Evolutionary conservation across 2,329 filamentous ascomycete genomes (phyloP).

Genomic region (Xylaria sp.): DNA sequence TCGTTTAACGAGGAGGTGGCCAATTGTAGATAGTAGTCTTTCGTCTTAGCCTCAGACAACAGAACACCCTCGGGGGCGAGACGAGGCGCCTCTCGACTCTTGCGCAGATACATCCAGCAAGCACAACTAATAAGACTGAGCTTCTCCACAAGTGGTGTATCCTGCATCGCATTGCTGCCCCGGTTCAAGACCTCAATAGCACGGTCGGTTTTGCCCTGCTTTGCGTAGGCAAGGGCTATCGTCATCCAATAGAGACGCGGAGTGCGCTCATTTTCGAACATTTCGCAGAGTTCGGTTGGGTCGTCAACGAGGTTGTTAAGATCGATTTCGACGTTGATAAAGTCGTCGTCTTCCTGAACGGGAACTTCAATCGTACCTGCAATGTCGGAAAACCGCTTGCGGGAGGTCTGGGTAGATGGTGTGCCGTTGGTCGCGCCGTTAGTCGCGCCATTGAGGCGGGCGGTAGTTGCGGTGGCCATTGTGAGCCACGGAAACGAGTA

Average conservation of each 20-base stretch:
- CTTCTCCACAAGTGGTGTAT: conserved; percentile 71
- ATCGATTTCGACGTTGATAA: conserved; percentile 84
- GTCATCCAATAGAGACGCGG: conserved; percentile 95
- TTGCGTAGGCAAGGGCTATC: conserved; percentile 94
- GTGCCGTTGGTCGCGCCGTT: conserved; percentile 42
- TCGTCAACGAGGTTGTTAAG: conserved; percentile 88
- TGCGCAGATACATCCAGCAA: conserved; percentile 88
- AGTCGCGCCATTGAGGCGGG: conserved; percentile 39
- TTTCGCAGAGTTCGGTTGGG: conserved; percentile 86
- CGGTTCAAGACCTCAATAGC: conserved; percentile 68
- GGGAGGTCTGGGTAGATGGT: conserved; percentile 35
- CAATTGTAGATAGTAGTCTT: conserved; percentile 85
- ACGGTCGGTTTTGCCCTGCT: conserved; percentile 88
- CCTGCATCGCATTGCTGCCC: conserved; percentile 65
- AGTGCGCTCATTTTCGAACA: conserved; percentile 90
- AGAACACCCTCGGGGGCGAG: conserved; percentile 57
- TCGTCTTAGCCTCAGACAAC: conserved; percentile 73
- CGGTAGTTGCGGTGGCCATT: conserved; percentile 36
- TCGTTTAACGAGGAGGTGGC: conserved; percentile 93
- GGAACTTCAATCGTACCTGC: conserved; percentile 62
- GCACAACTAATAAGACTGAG: conserved; percentile 78
- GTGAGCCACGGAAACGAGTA: conserved; percentile 5
- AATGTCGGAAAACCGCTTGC: conserved; percentile 59
- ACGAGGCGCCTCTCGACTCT: conserved; percentile 72
- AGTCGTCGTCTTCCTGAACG: conserved; percentile 58